A percentile compares a stretch with the other conserved stretches of the same genome.
phyloP scores from a whole-genome alignment of 2,329 filamentous ascomycete species.

The Fusarium miscanthi region DNA sequence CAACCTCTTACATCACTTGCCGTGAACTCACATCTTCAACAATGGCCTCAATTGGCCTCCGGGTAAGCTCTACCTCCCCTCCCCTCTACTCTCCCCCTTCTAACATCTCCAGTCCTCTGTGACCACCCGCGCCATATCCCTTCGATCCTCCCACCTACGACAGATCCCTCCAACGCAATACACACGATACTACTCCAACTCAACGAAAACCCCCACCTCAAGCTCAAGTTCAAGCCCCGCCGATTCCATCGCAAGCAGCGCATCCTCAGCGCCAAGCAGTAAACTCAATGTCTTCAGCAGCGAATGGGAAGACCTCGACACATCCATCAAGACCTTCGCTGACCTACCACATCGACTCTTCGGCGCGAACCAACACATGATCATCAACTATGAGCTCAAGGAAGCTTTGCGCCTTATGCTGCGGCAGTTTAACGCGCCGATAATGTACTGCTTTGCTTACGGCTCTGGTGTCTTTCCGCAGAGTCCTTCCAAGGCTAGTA shows the following conservation, averaged over 20 bases:
- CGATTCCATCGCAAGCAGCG: not conserved
- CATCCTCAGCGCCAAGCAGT: slow-evolving; percentile 7
- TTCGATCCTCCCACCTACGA: slow-evolving; percentile 33
- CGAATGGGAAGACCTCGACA: slow-evolving; percentile 59
- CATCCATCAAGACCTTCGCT: slow-evolving; percentile 56
- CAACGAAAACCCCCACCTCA: slow-evolving; percentile 9
- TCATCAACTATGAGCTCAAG: slow-evolving; percentile 96
- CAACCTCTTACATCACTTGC: not conserved
- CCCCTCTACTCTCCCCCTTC: not conserved
- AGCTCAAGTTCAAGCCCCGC: not conserved
- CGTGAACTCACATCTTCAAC: not conserved
- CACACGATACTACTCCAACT: slow-evolving; percentile 40
- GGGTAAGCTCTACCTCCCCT: slow-evolving; percentile 30
- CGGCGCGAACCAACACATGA: slow-evolving; percentile 95
- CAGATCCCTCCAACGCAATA: slow-evolving; percentile 11
- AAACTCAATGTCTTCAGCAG: slow-evolving; percentile 53
- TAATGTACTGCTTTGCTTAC: slow-evolving; percentile 96
- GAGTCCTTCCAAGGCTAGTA: slow-evolving; percentile 60
- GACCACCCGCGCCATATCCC: slow-evolving; percentile 38
- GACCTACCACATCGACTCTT: slow-evolving; percentile 68
- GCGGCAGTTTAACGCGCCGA: slow-evolving; percentile 91
- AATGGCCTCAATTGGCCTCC: slow-evolving; percentile 42
- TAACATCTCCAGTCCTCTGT: slow-evolving; percentile 33
- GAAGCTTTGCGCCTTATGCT: slow-evolving; percentile 87
- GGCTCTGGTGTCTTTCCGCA: slow-evolving; percentile 97